Base-by-base conservation (phyloP, 768 basidiomycete species). In the Phlebiopsis flavidoalba region DNA sequence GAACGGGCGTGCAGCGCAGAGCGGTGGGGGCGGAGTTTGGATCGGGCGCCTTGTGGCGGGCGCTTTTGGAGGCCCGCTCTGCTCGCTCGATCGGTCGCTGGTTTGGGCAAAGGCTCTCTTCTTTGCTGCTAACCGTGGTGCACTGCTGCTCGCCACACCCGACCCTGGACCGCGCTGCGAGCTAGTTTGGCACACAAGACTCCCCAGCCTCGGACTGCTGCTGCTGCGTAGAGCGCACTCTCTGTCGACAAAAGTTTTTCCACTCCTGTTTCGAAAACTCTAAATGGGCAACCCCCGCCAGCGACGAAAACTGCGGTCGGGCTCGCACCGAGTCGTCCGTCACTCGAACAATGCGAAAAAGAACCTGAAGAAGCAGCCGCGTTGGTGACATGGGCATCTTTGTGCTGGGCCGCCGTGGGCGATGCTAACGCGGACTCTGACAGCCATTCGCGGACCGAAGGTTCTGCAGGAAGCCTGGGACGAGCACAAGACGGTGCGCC, bases 211-310 rank as follows among this genome's bases (percentile, higher is more conserved):
- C n/a, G 31, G 33, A 14, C 49, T 53, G 19, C 31, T 36, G 8
- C 11, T 53, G 31, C 33, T 53, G 51, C 51, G 31, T 35, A 51
- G 7, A 24, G 26, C 8, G 5, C 37, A 43, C 53, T 40, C 37
- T 40, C 37, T 14, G 40, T 3, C 40, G 11, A 21, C 37, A 55
- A 26, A 19, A 55, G 40, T 36, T 21, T 45, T 55, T 55, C 40
- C 14, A 8, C 37, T 3, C n/a, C 10, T 22, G 14, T 40, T 19
- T 31, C 35, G 8, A 10, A 46, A 31, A 45, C 36, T 5, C 33
- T 15, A 22, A 45, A 97, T 98, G 95, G 93, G 87, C 58, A 98
- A 97, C 73, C 95, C 95, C 65, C 86, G 95, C 59, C 96, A 98
- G 74, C 83, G 95, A 62, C 83, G 87, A 67, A 98, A 98, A 77